These are phyloP conservation scores for Ogataea paraovalis DNA, from an alignment of 805 yeast species.

Conservation along the genomic window DNA sequence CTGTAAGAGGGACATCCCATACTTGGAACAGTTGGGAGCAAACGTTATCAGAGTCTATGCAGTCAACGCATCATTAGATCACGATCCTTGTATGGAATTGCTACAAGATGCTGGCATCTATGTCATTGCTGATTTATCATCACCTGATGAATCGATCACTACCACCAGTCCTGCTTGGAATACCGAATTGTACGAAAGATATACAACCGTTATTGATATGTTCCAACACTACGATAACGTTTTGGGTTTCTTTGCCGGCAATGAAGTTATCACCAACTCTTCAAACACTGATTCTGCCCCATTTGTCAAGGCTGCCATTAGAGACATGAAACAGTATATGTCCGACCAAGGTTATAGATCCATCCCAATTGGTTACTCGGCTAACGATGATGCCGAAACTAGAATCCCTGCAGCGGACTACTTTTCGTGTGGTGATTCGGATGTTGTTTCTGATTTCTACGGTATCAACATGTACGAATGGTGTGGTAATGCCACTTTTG, in stretches of 20 bases:
- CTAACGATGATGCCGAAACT: slow-evolving; percentile 82
- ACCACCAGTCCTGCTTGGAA: slow-evolving; percentile 81
- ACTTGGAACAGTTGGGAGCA: slow-evolving; percentile 60
- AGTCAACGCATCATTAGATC: slow-evolving; percentile 66
- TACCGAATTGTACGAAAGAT: slow-evolving; percentile 64
- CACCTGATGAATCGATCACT: slow-evolving; percentile 74
- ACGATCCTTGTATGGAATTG: slow-evolving; percentile 72
- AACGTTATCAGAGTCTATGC: slow-evolving; percentile 87
- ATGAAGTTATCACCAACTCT: slow-evolving; percentile 86
- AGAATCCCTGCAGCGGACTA: slow-evolving; percentile 77
- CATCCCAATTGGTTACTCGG: slow-evolving; percentile 92
- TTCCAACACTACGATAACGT: slow-evolving; percentile 75
- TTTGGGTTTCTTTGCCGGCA: slow-evolving; percentile 95
- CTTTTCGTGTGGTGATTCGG: slow-evolving; percentile 75
- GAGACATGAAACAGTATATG: slow-evolving; percentile 82
- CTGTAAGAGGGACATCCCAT: slow-evolving; percentile 83
- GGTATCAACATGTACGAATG: slow-evolving; percentile 88
- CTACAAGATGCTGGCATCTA: slow-evolving; percentile 86
- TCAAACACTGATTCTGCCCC: slow-evolving; percentile 88
- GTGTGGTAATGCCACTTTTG: slow-evolving; percentile 68
- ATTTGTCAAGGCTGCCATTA: slow-evolving; percentile 91
- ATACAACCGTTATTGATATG: slow-evolving; percentile 76
- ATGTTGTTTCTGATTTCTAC: slow-evolving; percentile 68
- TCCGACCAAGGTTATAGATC: slow-evolving; percentile 57
- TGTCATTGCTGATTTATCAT: slow-evolving; percentile 84